A percentile compares a stretch with the other conserved stretches of the same genome.
Conservation (phyloP, 306 rosid genomes). For the Bauhinia variegata region DNA sequence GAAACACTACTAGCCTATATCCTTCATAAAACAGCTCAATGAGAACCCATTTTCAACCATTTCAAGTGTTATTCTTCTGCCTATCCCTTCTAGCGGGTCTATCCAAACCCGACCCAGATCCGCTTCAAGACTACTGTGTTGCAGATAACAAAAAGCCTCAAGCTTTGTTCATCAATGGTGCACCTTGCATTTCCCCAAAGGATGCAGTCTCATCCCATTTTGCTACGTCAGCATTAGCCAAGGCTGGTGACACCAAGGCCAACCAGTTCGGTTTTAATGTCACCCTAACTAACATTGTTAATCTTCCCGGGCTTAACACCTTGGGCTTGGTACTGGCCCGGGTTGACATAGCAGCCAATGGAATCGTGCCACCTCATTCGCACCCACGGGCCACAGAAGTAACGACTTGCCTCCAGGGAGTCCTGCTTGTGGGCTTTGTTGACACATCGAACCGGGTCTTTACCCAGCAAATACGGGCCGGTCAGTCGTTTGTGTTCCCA, state of each 20-base stretch:
- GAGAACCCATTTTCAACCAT: conserved; percentile 17
- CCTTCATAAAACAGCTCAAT: conserved; percentile 8
- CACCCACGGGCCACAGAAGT: conserved; percentile 77
- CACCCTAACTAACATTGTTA: conserved; percentile 42
- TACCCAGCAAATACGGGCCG: conserved; percentile 12
- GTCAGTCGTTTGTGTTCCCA: conserved; percentile 53
- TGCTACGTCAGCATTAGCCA: conserved; percentile 46
- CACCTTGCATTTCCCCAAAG: conserved; percentile 51
- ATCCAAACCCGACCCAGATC: conserved; percentile 44
- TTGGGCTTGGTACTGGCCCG: conserved; percentile 67
- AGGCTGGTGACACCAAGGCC: conserved; percentile 27
- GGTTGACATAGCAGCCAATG: conserved; percentile 40
- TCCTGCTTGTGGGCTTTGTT: conserved; percentile 41
- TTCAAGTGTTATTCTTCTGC: conserved; percentile 15
- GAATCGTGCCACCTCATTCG: conserved; percentile 53
- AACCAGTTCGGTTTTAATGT: conserved; percentile 52
- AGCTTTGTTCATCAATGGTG: conserved; percentile 34
- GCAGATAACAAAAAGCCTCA: conserved; percentile 39
- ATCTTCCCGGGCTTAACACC: conserved; percentile 79
- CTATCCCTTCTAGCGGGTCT: conserved; percentile 14
- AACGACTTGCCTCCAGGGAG: conserved; percentile 4
- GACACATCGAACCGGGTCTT: conserved; percentile 36
- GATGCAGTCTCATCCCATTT: conserved; percentile 39
- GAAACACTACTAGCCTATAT: too few relatives aligned
- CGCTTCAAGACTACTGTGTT: conserved; percentile 57